phyloP scores from a whole-genome alignment of 2,329 filamentous ascomycete species.

The Exophiala sideris region DNA sequence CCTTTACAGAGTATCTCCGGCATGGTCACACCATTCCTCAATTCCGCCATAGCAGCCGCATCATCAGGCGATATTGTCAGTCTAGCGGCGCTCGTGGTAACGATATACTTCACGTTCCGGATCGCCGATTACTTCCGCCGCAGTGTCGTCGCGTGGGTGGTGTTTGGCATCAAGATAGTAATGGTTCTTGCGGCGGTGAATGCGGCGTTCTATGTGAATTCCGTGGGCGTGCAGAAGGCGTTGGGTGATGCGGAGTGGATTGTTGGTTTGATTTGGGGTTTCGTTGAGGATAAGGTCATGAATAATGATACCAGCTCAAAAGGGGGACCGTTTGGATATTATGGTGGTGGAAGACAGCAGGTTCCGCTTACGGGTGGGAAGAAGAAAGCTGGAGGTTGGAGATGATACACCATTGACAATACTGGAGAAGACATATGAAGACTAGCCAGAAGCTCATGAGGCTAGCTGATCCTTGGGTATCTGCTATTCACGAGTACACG shows the following conservation, averaged over 20 bases:
- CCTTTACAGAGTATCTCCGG: conserved; percentile 23
- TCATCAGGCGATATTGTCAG: conserved; percentile 22
- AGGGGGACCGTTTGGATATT: conserved; percentile 8
- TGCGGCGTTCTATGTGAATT: conserved; percentile 24
- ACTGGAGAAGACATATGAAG: neutral
- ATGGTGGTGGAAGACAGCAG: conserved; percentile 17
- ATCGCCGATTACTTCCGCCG: conserved; percentile 27
- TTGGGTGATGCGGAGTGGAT: conserved; percentile 22
- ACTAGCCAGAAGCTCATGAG: too few species aligned
- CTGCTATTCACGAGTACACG: neutral
- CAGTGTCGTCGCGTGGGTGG: conserved; percentile 26
- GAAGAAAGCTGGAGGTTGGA: conserved; percentile 14
- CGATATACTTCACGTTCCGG: conserved; percentile 21
- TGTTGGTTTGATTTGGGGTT: conserved; percentile 19
- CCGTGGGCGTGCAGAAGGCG: conserved; percentile 22
- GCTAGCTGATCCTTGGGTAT: conserved; percentile 2
- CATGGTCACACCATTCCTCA: conserved; percentile 31
- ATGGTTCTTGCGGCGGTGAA: conserved; percentile 19
- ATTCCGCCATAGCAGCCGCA: conserved; percentile 31
- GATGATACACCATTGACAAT: neutral
- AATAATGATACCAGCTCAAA: conserved; percentile 3
- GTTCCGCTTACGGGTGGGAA: conserved; percentile 12
- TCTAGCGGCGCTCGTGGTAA: conserved; percentile 21
- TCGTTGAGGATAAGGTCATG: conserved; percentile 15
- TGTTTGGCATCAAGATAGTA: conserved; percentile 23